These are phyloP conservation scores for Aurantiochytrium sp. DNA, from an alignment of 108 stramenopile species.

Conservation along the genomic window DNA sequence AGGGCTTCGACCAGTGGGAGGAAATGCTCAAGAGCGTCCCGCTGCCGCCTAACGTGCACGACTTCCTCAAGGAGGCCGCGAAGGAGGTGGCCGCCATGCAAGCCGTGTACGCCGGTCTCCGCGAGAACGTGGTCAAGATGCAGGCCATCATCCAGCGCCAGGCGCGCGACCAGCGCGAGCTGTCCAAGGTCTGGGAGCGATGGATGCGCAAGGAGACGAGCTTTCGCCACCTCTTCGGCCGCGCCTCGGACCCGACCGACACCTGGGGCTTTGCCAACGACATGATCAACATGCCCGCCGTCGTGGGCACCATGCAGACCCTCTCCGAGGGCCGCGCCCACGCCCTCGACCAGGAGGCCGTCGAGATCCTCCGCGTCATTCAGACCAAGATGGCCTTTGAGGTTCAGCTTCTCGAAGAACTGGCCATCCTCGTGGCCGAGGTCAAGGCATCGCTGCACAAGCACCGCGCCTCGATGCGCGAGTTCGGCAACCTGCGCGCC, in stretches of 20 bases:
- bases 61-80: neutral
- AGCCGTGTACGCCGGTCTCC: neutral
- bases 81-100: neutral
- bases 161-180: neutral
- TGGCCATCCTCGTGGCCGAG: neutral
- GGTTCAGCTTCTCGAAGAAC: neutral
- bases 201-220: neutral
- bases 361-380: neutral
- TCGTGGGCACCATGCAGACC: neutral
- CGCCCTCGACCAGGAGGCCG: slow-evolving; percentile 8
- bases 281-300: neutral
- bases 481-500: neutral
- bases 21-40: neutral
- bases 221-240: neutral
- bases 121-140: neutral
- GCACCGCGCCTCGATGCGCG: neutral
- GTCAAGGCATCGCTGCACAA: neutral
- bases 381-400: neutral
- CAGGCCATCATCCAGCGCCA: neutral
- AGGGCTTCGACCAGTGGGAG: neutral
- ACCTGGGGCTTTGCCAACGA: neutral
- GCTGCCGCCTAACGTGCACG: neutral
- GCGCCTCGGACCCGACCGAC: neutral
- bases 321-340: neutral
- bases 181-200: neutral